Evolutionary conservation across 129 eudicot genomes (phyloP).

Genomic region (Deinandra increscens): DNA sequence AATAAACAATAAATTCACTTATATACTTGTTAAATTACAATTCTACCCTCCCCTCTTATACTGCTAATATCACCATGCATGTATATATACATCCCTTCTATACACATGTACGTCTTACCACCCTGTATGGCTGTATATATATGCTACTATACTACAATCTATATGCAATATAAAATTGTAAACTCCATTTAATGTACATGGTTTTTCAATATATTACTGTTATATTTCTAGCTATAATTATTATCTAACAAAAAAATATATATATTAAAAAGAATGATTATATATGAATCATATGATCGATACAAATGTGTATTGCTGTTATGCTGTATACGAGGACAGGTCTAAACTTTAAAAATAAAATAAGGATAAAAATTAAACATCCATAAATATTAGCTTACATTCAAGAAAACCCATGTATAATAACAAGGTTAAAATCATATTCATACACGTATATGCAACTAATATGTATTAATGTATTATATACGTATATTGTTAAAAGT

Average conservation of each 20-base stretch:
- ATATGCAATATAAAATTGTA: too few species aligned
- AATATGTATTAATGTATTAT: background rate
- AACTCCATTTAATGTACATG: background rate
- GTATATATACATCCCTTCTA: too few species aligned
- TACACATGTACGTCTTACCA: too few species aligned
- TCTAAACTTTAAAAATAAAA: background rate
- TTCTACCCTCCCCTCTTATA: too few species aligned
- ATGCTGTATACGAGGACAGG: background rate
- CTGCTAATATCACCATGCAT: too few species aligned
- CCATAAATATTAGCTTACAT: background rate
- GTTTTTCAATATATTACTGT: background rate
- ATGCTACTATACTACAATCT: too few species aligned
- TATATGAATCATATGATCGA: background rate
- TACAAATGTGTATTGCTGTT: background rate
- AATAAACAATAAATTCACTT: background rate
- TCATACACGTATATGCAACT: too few species aligned
- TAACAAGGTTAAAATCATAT: background rate
- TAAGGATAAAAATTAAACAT: background rate
- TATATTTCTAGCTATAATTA: background rate
- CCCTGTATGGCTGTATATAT: too few species aligned
- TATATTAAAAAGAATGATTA: background rate
- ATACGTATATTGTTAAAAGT: conserved; percentile 10
- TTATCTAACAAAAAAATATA: background rate
- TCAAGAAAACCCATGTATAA: conserved; percentile 23
- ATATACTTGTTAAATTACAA: too few species aligned